Base-by-base conservation (phyloP, 306 rosid species). In the Luffa aegyptiaca region DNA sequence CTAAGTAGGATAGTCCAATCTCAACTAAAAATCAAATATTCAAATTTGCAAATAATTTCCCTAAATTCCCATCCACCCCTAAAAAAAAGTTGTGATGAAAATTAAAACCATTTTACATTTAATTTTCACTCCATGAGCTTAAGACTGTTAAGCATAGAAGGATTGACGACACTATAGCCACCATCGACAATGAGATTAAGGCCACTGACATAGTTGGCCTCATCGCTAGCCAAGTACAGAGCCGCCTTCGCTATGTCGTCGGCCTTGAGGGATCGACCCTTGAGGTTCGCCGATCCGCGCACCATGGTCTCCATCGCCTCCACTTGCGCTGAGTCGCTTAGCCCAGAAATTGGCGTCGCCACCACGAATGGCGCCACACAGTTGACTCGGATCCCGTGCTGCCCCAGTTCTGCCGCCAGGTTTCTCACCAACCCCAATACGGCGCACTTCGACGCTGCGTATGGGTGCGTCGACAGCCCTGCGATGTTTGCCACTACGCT, bases 301-400 rank as follows among this genome's bases (percentile, higher is more conserved):
- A 69, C 31, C 46, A 31, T n/a, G n/a, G 1, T 16, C 66, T 82
- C 85, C 0, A 70, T 0, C 5, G 2, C 3, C 31, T 2, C 52
- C 0, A 3, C 33, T 1, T 69, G 20, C 20, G 6, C 33, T 31
- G 26, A 33, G 14, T 37, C n/a, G 0, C 1, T 7, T 1, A 11
- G 52, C 2, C 72, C 35, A 3, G 74, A 2, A 1, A 82, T 77
- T 2, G 56, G 79, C 1, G 83, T 79, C 18, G 63, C 59, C 18
- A 80, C 84, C 0, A 37, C n/a, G 45, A 59, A 84, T 0, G 87
- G 87, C 0, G 87, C 69, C 10, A 84, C 84, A 0, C 84, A 84
- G 46, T 84, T 84, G 5, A 84, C 85, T 66, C 87, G 55, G 2
- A 84, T 81, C 0, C 87, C 85, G 20, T 61, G 44, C 61, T 81